These are phyloP conservation scores for Cercospora berteroae DNA, from an alignment of 2,329 filamentous ascomycete species.

Conservation along the genomic window DNA sequence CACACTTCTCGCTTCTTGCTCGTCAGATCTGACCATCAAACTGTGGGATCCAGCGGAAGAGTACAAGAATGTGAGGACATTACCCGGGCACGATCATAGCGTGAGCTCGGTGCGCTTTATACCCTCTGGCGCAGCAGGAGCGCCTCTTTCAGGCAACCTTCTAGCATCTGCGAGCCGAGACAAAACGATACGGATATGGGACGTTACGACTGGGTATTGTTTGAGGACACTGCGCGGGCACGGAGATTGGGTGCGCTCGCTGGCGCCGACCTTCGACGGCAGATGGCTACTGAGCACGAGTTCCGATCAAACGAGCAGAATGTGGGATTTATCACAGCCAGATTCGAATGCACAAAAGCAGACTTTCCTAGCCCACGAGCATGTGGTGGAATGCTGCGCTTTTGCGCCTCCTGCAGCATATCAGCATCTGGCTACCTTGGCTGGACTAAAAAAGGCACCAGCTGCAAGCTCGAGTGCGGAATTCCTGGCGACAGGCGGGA, in stretches of 20 bases:
- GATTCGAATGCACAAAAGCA: slow-evolving; percentile 64
- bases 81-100: slow-evolving; percentile 89
- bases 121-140: slow-evolving; percentile 74
- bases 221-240: slow-evolving; percentile 87
- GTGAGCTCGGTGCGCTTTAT: slow-evolving; percentile 87
- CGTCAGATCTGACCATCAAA: slow-evolving; percentile 88
- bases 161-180: slow-evolving; percentile 85
- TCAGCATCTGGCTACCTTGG: slow-evolving; percentile 69
- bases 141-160: slow-evolving; percentile 76
- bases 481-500: slow-evolving; percentile 82
- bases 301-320: slow-evolving; percentile 73
- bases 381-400: slow-evolving; percentile 80
- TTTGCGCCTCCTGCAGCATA: slow-evolving; percentile 81
- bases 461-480: slow-evolving; percentile 72
- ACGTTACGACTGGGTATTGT: slow-evolving; percentile 88
- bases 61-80: slow-evolving; percentile 91
- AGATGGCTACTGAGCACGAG: slow-evolving; percentile 79
- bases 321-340: slow-evolving; percentile 78
- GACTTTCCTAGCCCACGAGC: slow-evolving; percentile 81
- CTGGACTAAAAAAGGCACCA: slow-evolving; percentile 80
- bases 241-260: slow-evolving; percentile 85
- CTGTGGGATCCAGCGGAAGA: slow-evolving; percentile 90
- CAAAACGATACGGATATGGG: slow-evolving; percentile 83
- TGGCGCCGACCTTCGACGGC: slow-evolving; percentile 78
- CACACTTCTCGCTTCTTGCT: slow-evolving; percentile 78